These are phyloP conservation scores for Colletotrichum sp. DNA, from an alignment of 2,329 filamentous ascomycete species.

Conservation along the genomic window DNA sequence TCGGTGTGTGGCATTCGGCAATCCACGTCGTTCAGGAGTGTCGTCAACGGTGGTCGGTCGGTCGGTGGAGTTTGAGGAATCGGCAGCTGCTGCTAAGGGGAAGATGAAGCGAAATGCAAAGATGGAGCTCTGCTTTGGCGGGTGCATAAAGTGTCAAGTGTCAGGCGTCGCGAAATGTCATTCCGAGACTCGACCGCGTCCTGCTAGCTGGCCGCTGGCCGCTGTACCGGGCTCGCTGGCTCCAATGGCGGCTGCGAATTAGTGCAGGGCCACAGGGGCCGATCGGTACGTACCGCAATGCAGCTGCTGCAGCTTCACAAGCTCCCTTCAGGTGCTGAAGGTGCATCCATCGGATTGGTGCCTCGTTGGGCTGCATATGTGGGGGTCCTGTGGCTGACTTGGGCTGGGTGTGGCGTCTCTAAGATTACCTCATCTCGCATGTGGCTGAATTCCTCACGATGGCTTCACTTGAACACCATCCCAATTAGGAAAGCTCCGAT, in stretches of 20 bases:
- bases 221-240: background rate
- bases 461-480: background rate
- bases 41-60: background rate
- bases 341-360: background rate
- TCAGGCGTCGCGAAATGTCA: conserved; percentile 35
- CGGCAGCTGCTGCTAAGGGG: background rate
- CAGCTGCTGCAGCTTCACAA: background rate
- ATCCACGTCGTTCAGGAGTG: background rate
- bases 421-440: background rate
- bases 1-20: background rate
- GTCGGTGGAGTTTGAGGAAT: background rate
- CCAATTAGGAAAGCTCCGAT: background rate
- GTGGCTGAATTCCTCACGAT: background rate
- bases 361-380: background rate
- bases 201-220: background rate
- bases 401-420: background rate
- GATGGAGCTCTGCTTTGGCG: background rate
- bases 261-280: background rate
- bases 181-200: conserved; percentile 23
- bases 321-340: background rate
- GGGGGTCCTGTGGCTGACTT: background rate
- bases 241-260: background rate
- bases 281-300: background rate
- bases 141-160: conserved; percentile 33
- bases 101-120: background rate